A percentile compares a stretch with the other conserved stretches of the same genome.
Evolutionary conservation across 2,329 filamentous ascomycete species (phyloP).

Genomic region (Alternaria tenuissima): DNA sequence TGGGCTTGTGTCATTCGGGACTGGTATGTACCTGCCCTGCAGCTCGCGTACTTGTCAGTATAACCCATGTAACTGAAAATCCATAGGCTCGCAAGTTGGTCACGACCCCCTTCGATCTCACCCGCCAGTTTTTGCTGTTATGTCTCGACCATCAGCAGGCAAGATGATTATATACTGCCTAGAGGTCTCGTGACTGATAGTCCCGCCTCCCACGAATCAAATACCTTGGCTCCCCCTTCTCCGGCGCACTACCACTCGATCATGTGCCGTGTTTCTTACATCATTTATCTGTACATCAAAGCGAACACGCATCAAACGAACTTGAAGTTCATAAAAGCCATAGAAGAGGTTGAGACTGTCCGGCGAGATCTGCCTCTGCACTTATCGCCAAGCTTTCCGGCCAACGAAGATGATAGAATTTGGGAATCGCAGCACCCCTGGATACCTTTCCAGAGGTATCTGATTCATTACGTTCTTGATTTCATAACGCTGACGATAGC

Average conservation of each 20-base stretch:
- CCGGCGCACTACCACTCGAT: slow-evolving; percentile 21
- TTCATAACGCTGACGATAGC: slow-evolving; percentile 17
- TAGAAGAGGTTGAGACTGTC: slow-evolving; percentile 13
- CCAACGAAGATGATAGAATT: slow-evolving; percentile 12
- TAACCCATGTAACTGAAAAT: neutral
- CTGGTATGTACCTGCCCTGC: slow-evolving; percentile 7
- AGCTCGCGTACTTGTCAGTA: neutral
- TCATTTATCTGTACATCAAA: slow-evolving; percentile 22
- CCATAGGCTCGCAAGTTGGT: slow-evolving; percentile 20
- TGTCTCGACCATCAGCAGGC: slow-evolving; percentile 10
- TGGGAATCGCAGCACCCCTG: slow-evolving; percentile 18
- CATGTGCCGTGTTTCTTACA: slow-evolving; percentile 18
- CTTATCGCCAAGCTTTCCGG: slow-evolving; percentile 14
- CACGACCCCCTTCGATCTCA: slow-evolving; percentile 18
- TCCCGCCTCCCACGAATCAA: slow-evolving; percentile 6
- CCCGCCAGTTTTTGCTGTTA: slow-evolving; percentile 22
- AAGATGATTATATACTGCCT: slow-evolving; percentile 9
- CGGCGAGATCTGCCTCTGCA: slow-evolving; percentile 11
- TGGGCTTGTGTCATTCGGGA: slow-evolving; percentile 23
- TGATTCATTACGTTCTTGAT: slow-evolving; percentile 16
- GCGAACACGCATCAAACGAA: slow-evolving; percentile 21
- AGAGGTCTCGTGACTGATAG: neutral
- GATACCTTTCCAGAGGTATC: slow-evolving; percentile 22
- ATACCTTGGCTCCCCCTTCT: slow-evolving; percentile 9
- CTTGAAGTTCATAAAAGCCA: slow-evolving; percentile 18